A percentile compares a stretch with the other conserved stretches of the same genome.
phyloP scores from a whole-genome alignment of 306 rosid genomes.

The Glycine tomentella region DNA sequence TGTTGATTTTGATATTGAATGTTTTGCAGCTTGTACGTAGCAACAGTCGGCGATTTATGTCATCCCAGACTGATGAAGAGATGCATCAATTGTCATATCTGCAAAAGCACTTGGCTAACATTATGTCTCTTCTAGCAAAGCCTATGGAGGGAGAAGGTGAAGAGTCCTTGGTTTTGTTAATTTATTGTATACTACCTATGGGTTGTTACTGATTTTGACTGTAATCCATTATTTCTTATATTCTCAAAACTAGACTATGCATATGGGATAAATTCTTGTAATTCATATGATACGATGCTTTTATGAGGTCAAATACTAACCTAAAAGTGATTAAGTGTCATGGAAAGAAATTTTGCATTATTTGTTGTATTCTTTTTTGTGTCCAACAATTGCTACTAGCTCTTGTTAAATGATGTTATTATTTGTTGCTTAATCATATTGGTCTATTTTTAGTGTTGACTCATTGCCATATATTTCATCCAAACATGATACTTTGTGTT shows the following conservation, averaged over 20 bases:
- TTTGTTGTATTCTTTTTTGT: not conserved
- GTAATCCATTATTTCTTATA: constrained; percentile 19
- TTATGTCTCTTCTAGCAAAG: constrained; percentile 82
- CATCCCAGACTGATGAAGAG: constrained; percentile 92
- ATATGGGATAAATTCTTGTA: constrained; percentile 27
- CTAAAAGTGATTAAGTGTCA: not conserved
- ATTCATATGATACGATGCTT: not conserved
- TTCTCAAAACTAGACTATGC: not conserved
- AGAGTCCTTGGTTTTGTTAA: constrained; percentile 82
- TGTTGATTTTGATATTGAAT: constrained; percentile 27
- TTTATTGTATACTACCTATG: constrained; percentile 27
- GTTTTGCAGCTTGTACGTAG: constrained; percentile 89
- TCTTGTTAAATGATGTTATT: not conserved
- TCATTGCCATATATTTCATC: constrained; percentile 2
- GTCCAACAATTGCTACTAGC: not conserved
- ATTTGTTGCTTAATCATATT: constrained; percentile 15
- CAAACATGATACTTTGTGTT: constrained; percentile 34
- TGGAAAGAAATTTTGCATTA: constrained; percentile 1
- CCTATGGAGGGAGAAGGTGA: constrained; percentile 81
- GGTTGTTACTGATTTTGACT: constrained; percentile 29
- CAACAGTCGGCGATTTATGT: constrained; percentile 85
- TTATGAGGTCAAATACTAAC: constrained; percentile 2
- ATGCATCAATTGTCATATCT: constrained; percentile 90
- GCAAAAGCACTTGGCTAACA: constrained; percentile 83
- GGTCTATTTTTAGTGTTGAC: not conserved